A percentile compares a stretch with the other conserved stretches of the same genome.
Evolutionary conservation across 2,329 filamentous ascomycete species (phyloP).

Genomic region (Blastomyces emzantsi): DNA sequence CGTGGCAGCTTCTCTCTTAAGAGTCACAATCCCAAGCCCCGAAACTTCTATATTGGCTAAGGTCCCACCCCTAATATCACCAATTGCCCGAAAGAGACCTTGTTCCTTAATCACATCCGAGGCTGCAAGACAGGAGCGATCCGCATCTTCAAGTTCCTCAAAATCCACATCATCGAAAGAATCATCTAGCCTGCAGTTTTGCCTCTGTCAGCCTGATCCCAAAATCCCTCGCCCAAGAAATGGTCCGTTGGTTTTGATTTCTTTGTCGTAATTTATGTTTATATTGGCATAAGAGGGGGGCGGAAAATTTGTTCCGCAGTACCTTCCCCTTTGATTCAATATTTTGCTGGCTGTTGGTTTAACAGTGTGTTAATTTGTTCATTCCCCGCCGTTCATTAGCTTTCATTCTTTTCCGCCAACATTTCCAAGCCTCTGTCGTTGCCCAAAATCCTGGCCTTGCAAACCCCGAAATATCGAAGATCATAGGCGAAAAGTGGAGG

Average conservation of each 20-base stretch:
- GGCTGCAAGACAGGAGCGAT: slow-evolving; percentile 10
- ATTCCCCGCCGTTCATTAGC: slow-evolving; percentile 48
- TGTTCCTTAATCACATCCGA: slow-evolving; percentile 9
- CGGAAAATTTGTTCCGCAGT: slow-evolving; percentile 4
- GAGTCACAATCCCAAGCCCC: background rate
- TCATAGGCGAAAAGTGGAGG: slow-evolving; percentile 90
- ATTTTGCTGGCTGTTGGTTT: slow-evolving; percentile 4
- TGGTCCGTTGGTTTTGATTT: slow-evolving; percentile 43
- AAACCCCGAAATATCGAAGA: slow-evolving; percentile 95
- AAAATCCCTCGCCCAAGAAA: slow-evolving; percentile 64
- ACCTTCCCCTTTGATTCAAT: background rate
- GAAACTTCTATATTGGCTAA: background rate
- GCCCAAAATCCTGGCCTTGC: slow-evolving; percentile 76
- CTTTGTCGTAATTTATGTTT: slow-evolving; percentile 14
- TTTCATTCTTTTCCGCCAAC: slow-evolving; percentile 94
- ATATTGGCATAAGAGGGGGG: slow-evolving; percentile 3
- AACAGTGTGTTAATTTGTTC: slow-evolving; percentile 13
- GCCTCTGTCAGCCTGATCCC: slow-evolving; percentile 60
- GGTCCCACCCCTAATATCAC: slow-evolving; percentile 4
- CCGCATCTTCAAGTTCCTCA: slow-evolving; percentile 29
- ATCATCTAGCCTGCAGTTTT: slow-evolving; percentile 45
- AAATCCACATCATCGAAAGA: slow-evolving; percentile 32
- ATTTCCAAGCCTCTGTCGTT: slow-evolving; percentile 76
- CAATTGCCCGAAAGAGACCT: slow-evolving; percentile 11
- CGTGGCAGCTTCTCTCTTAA: background rate